Base-by-base conservation (phyloP, 768 basidiomycete species). In the Roridomyces roridus region DNA sequence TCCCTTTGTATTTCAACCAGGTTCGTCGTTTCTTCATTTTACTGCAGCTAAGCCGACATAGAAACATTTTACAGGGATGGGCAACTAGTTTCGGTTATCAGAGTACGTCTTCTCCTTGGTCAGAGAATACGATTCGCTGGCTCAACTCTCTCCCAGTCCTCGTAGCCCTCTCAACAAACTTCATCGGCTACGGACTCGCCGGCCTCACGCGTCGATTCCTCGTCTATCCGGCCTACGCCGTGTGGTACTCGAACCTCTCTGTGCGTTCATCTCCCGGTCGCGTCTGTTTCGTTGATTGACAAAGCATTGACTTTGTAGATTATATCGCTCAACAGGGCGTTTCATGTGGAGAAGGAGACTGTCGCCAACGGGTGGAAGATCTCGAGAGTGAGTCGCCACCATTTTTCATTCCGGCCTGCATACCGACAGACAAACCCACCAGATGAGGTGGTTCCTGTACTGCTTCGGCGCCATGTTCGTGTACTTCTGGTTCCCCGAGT, bases 201-300 rank as follows among this genome's bases (percentile, higher is more conserved):
- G 82, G 85, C 36, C 34, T 85, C 37, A 73, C 77, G 34, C 77
- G 85, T 41, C 73, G 77, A 51, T 83, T 84, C 75, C 77, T 87
- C 50, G 82, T 87, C 45, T 87, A 82, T 67, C 85, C 77, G 2
- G 64, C 72, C 51, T 76, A 74, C 65, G 84, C 84, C 75, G 79
- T 86, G 67, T 87, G 84, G 82, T 85, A 82, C 7, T 34, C 31
- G 31, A 80, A 81, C 35, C 73, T 86, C 54, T 81, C 84, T 3
- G 31, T 34, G 31, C 15, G 31, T 34, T 34, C 15, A 10, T 34
- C 15, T 8, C n/a, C n/a, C n/a, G n/a, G n/a, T n/a, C n/a, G n/a
- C n/a, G n/a, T 34, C 8, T 3, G 2, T 2, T 15, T 44, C 3
- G 10, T 23, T 36, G 9, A 20, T 11, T 12, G 6, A 15, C 1